Evolutionary conservation across 768 basidiomycete species (phyloP), one percentile per base, ranked within the genome.

Genomic region (Kwoniella sp.): DNA sequence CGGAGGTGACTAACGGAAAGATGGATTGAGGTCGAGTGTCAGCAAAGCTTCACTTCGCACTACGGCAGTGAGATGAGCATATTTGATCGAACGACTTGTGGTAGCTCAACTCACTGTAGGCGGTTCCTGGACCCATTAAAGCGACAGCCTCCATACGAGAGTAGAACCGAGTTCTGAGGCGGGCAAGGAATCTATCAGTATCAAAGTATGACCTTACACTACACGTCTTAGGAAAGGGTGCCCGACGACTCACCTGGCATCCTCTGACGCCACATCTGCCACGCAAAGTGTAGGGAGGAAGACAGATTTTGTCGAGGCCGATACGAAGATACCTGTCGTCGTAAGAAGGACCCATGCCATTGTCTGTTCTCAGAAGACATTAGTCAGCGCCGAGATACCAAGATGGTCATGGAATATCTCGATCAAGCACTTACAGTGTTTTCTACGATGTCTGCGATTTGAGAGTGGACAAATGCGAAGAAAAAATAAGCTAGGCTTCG

Each of bases 81-180:
- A n/a, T n/a, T n/a, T n/a, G n/a, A n/a, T n/a, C n/a, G n/a, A n/a
- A 8, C 11, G 4, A 31, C 13, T 23, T 9, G 17, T 38, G 2
- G 4, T 23, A 20, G n/a, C 25, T 8, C 22, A 47, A 54, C 68
- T 41, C 38, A 72, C 68, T 67, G 57, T 69, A 72, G 11, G 71
- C 75, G 1, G 58, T 61, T 20, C 73, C 73, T 3, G 76, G 76
- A 17, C 76, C 76, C 3, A 77, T 65, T 8, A 77, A 61, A 11
- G 69, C 64, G 30, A 74, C 65, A 28, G 76, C 73, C 59, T 77
- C 76, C 56, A 74, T 68, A 1, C 70, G 66, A n/a, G 73, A 75
- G 55, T 75, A 77, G 28, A 71, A 73, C 8, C 63, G 66, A 4
- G 75, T 75, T 47, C 71, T 75, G 47, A 29, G 25, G 17, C 20